These are phyloP conservation scores for Salix arbutifolia DNA, from an alignment of 345 rosid species.

Conservation along the genomic window DNA sequence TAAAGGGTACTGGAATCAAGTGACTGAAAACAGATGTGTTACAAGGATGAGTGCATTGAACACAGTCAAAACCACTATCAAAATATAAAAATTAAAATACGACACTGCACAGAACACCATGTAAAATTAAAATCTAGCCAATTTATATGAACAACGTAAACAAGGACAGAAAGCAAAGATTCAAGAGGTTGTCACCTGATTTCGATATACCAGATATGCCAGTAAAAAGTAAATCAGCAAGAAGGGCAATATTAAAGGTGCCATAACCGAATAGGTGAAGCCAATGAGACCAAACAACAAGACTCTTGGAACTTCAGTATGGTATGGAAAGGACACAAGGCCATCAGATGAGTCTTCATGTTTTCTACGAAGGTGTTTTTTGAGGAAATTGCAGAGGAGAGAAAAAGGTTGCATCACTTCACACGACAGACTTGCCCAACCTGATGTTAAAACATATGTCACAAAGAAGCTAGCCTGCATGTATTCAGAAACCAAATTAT, in stretches of 20 bases:
- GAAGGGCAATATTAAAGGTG: conserved; percentile 78
- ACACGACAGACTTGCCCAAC: conserved; percentile 78
- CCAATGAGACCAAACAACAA: conserved; percentile 82
- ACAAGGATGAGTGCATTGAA: not conserved
- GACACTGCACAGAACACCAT: not conserved
- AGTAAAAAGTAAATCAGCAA: conserved; percentile 66
- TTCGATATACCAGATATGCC: conserved; percentile 66
- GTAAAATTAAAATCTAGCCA: conserved; percentile 1
- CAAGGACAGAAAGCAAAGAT: conserved; percentile 4
- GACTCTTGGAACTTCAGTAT: conserved; percentile 77
- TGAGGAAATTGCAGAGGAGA: conserved; percentile 48
- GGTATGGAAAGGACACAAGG: conserved; percentile 64
- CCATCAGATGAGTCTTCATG: conserved; percentile 40
- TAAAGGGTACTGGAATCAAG: too few species aligned
- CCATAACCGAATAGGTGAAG: conserved; percentile 75
- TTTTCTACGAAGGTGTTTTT: conserved; percentile 39
- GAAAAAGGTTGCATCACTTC: conserved; percentile 70
- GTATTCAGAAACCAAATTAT: conserved; percentile 11
- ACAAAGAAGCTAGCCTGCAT: conserved; percentile 88
- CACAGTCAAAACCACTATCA: not conserved
- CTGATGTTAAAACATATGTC: conserved; percentile 82
- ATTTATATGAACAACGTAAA: not conserved
- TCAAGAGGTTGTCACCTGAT: conserved; percentile 51
- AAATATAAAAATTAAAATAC: not conserved
- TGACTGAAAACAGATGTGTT: too few species aligned